Evolutionary conservation across 805 yeast genomes (phyloP), one percentile per base, ranked within the genome.

Genomic region (Starmerella etchellsii): DNA sequence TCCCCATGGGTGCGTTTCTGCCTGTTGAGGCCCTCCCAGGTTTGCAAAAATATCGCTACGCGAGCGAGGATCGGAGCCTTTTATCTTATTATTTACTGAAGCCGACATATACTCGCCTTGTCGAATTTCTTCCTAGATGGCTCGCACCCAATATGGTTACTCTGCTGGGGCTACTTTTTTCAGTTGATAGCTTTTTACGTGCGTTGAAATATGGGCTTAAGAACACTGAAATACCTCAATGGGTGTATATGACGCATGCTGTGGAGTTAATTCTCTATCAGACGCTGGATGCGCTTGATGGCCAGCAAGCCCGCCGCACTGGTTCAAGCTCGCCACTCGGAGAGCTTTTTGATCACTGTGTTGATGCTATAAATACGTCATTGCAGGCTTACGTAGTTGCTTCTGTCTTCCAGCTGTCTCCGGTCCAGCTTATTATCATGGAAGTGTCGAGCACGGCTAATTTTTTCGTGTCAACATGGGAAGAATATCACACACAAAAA

Each of bases 281-380:
- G 59, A 87, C 96, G 0, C 84, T 87, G 59, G 97, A 87, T 60
- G 95, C 95, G 0, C 81, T 95, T 60, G 97, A 87, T 60, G 97
- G 97, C 4, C 72, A 81, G 48, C 97, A 87, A 59, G 96, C 96
- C 14, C 75, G 97, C 56, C 74, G 88, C 55, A 87, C 95, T 1
- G 94, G 93, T n/a, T 93, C 84, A 60, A 73, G 83, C 47, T 91
- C 95, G 2, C 96, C 97, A 1, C 64, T 87, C 53, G 97, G 97
- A 26, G 97, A 87, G 58, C 67, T 87, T 42, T 88, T 88, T 56
- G 97, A 87, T 56, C 97, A 87, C 56, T 85, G 95, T 43, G 71
- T 75, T 25, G 81, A 76, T 54, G 72, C 81, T 1, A 58, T 75
- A 38, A 83, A 83, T 56, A 84, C 96, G 4, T 78, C 94, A 1